Percentiles rank a stretch among this genome's conserved stretches.
phyloP scores from a whole-genome alignment of 106 monocot species.

The Gastrodia elata region DNA sequence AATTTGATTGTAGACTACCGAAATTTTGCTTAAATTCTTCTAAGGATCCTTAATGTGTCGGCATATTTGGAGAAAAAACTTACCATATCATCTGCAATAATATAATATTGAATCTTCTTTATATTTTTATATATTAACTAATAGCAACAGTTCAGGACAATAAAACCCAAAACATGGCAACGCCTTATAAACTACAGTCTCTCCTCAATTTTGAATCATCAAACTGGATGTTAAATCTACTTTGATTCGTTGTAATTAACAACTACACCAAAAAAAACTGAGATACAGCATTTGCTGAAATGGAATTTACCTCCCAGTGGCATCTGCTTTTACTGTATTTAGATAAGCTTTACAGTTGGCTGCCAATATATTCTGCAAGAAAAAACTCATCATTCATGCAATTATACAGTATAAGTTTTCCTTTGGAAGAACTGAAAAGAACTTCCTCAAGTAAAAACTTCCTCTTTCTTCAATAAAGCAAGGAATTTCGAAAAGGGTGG shows the following conservation, averaged over 20 bases:
- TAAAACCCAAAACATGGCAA: not conserved
- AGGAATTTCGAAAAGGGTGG: not conserved
- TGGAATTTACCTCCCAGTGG: slow-evolving; percentile 51
- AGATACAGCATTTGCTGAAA: not conserved
- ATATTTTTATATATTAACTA: no score
- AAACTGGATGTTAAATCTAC: not conserved
- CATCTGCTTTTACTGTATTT: slow-evolving; percentile 37
- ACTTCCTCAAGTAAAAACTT: not conserved
- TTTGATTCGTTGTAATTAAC: not conserved
- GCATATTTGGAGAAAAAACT: no score
- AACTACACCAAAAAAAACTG: not conserved
- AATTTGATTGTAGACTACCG: no score
- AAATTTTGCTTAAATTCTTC: no score
- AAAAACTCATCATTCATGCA: not conserved
- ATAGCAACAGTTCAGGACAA: not conserved
- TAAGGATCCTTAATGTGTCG: no score
- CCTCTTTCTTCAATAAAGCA: not conserved
- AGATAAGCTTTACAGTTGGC: slow-evolving; percentile 45
- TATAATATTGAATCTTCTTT: no score
- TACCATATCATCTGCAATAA: no score
- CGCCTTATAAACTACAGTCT: not conserved
- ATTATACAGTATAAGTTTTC: not conserved
- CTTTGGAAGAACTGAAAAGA: not conserved
- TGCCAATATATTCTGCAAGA: slow-evolving; percentile 56
- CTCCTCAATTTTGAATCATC: not conserved